Base-by-base conservation (phyloP, 2,329 filamentous ascomycete species). In the Nemania sp. region DNA sequence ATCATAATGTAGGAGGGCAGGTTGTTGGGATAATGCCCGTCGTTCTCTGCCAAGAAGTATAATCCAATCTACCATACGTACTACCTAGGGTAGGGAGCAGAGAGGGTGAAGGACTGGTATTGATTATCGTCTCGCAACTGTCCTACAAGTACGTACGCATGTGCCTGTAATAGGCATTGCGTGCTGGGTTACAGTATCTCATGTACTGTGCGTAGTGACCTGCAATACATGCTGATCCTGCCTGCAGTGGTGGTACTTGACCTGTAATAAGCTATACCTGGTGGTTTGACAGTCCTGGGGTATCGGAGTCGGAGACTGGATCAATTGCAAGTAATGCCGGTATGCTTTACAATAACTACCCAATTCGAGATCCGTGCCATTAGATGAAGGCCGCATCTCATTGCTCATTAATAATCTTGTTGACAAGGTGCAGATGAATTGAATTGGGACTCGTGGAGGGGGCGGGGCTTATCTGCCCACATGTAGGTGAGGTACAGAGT, bases 381-480 rank as follows among this genome's bases (percentile, higher is more conserved):
- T 21, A 43, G 15, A 43, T 43, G 40, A 20, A 21, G 10, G 20
- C n/a, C 20, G 39, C 7, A 29, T 29, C 25, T 29, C 25, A n/a
- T 39, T 43, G 2, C 11, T 20, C 15, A 46, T n/a, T n/a, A 46
- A 46, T 46, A n/a, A 18, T 11, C 21, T 46, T 20, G 43, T 3
- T 45, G 15, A 17, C 20, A 10, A 43, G 40, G 17, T 29, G 12
- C 43, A 46, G 29, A 46, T 46, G 43, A 25, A 46, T 46, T 46
- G 43, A 25, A 46, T 25, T 46, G 18, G 20, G 20, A 2, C 13
- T 42, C 15, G 34, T 32, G 17, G 45, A 42, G 25, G 37, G 54
- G 25, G n/a, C 42, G 46, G 53, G 54, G 29, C 54, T 56, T 56
- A 56, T 56, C 54, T 43, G 10, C 25, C 25, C 25, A 29, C 25